Evolutionary conservation across 1,284 basidiomycete genomes (phyloP).

Genomic region (Sanguinoderma infundibulare): DNA sequence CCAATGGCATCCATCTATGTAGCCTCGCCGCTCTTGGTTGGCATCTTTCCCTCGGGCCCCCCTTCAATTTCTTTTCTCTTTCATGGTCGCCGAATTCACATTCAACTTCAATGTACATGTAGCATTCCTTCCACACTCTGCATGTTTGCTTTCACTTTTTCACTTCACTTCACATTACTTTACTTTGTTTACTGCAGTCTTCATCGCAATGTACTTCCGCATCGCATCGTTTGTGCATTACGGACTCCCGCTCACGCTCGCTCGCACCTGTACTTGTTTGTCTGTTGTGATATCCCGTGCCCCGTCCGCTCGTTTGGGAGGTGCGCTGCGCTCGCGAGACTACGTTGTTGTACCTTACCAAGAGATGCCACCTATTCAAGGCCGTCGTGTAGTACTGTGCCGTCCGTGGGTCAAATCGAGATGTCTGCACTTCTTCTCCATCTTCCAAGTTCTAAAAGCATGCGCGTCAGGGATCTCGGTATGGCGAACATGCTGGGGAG

Average conservation of each 20-base stretch:
- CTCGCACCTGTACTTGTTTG: slow-evolving; percentile 1
- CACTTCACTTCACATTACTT: not conserved
- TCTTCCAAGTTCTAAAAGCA: too few species aligned
- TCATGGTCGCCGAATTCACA: not conserved
- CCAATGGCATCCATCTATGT: not conserved
- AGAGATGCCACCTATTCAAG: not conserved
- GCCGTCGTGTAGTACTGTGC: too few species aligned
- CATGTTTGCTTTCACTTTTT: not conserved
- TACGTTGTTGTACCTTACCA: not conserved
- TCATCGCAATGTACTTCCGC: not conserved
- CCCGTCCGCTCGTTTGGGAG: not conserved
- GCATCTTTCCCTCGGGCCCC: too few species aligned
- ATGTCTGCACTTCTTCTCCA: too few species aligned
- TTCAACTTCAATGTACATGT: slow-evolving; percentile 4
- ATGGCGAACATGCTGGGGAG: not conserved
- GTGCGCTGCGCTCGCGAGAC: not conserved
- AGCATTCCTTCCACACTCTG: not conserved
- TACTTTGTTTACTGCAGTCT: not conserved
- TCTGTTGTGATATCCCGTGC: not conserved
- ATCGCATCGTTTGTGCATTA: not conserved
- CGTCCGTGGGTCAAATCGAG: too few species aligned
- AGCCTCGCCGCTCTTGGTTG: not conserved
- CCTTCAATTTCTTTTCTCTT: not conserved
- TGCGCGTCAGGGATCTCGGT: too few species aligned
- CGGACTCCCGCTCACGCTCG: not conserved